phyloP scores from a whole-genome alignment of 2,329 filamentous ascomycete species.

The Penicillium sp. region DNA sequence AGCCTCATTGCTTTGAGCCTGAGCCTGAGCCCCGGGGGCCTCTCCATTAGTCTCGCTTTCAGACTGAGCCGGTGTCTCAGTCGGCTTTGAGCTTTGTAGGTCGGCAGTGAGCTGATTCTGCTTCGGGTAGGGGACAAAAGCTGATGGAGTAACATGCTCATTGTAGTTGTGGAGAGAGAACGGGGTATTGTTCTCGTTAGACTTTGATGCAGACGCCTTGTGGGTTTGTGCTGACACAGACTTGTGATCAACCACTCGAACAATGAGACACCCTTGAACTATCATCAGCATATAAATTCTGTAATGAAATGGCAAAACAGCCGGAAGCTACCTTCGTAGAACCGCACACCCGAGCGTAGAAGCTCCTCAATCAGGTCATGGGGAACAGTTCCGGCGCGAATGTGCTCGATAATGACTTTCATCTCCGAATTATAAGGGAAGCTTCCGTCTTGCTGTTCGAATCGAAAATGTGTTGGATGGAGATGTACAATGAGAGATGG shows the following conservation, averaged over 20 bases:
- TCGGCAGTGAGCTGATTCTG: constrained; percentile 41
- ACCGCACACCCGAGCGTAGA: constrained; percentile 70
- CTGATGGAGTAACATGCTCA: constrained; percentile 85
- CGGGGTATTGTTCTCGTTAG: constrained; percentile 65
- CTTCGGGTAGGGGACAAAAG: constrained; percentile 74
- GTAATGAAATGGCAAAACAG: neutral
- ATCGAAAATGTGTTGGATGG: constrained; percentile 82
- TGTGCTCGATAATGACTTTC: constrained; percentile 77
- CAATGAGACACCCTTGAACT: constrained; percentile 74
- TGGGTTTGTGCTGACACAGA: constrained; percentile 65
- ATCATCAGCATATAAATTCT: constrained; percentile 3
- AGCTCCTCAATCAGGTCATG: constrained; percentile 87
- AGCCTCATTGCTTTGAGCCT: constrained; percentile 44
- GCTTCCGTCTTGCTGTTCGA: constrained; percentile 91
- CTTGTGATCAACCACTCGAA: constrained; percentile 89
- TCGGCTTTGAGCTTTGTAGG: constrained; percentile 30
- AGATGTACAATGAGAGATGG: constrained; percentile 88
- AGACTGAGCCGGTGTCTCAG: constrained; percentile 22
- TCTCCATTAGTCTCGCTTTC: constrained; percentile 28
- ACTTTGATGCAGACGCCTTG: constrained; percentile 57
- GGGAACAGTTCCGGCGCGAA: constrained; percentile 76
- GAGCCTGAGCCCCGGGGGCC: constrained; percentile 42
- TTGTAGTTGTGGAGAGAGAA: constrained; percentile 95
- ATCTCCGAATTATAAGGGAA: constrained; percentile 93
- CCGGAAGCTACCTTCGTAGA: constrained; percentile 73